Base-by-base conservation (phyloP, 169 alveolate species). In the Theileria parva region DNA sequence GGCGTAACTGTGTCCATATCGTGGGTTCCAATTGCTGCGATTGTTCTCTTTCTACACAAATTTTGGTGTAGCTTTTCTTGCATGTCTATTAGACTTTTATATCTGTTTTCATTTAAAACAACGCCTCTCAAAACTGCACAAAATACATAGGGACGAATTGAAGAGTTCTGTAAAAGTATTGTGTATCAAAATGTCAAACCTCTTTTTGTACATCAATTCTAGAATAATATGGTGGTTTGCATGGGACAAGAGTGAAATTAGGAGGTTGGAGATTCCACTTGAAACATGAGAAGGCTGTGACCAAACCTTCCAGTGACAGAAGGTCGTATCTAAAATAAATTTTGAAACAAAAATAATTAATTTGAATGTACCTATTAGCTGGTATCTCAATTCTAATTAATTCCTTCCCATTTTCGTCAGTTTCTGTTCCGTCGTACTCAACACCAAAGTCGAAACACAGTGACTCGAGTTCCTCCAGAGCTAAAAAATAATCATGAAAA, bases 21-120 rank as follows among this genome's bases (percentile, higher is more conserved):
- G 89, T 97, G 99, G 30, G 98, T 96, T 27, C 99, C 99, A 70
- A 97, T 96, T 30, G 99, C 96, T 25, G 94, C 97, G 27, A 96
- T 80, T 37, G 97, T 88, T 86, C 99, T 91, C 64, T 93, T 94
- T 76, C 98, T 88, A 89, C 99, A 97, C 44, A 97, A 93, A 87
- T 98, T 98, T 79, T 96, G 97, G 86, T 98, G 99, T 51, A 98
- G 93, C 86, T 97, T 97, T 81, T 96, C 99, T 84, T 97, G 99
- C 63, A 96, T 89, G 76, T 98, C 99, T 70, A 98, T 96, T 88
- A 97, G 96, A 51, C 98, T 95, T 81, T 95, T 95, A 72, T 96
- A 95, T 5, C 94, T 76, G 78, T 92, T 94, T 57, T 92, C 92
- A 37, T 95, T 94, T 72, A 98, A 92, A 39, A 86, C 88, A 27